phyloP scores from a whole-genome alignment of 2,329 filamentous ascomycete species.

The Diaporthe sp. region DNA sequence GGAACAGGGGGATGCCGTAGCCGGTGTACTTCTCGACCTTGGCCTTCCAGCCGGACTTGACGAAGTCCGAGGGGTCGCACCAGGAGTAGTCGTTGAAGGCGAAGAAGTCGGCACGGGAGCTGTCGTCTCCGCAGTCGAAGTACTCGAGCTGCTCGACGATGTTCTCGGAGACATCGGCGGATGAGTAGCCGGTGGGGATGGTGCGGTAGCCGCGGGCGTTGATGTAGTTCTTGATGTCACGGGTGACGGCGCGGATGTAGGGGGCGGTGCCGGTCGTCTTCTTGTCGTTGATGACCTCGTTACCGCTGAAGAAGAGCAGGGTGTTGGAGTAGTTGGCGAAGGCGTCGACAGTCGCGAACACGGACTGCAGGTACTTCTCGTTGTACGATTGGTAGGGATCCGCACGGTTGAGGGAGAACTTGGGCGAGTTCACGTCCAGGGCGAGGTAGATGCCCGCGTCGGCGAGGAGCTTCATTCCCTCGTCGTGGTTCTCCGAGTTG shows the following conservation, averaged over 20 bases:
- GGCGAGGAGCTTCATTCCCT: conserved; percentile 85
- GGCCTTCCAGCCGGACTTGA: conserved; percentile 82
- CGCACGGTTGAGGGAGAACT: conserved; percentile 87
- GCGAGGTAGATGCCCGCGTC: conserved; percentile 93
- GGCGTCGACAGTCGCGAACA: conserved; percentile 90
- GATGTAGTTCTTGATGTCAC: conserved; percentile 82
- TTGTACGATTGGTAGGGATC: conserved; percentile 85
- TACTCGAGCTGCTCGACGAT: conserved; percentile 88
- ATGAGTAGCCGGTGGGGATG: conserved; percentile 82
- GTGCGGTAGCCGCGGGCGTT: conserved; percentile 71
- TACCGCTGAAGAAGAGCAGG: conserved; percentile 86
- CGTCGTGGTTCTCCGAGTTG: conserved; percentile 84
- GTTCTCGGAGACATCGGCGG: conserved; percentile 87
- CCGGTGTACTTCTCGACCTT: conserved; percentile 90
- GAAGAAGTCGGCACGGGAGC: conserved; percentile 89
- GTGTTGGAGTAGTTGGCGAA: conserved; percentile 90
- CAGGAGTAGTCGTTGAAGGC: conserved; percentile 88
- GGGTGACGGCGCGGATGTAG: conserved; percentile 83
- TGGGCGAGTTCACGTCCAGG: conserved; percentile 89
- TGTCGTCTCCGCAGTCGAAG: conserved; percentile 92
- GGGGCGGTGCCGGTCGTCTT: conserved; percentile 76
- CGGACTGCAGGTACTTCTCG: conserved; percentile 82
- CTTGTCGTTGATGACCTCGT: conserved; percentile 82
- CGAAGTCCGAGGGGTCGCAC: conserved; percentile 80
- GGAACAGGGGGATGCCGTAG: conserved; percentile 91